Evolutionary conservation across 2,329 filamentous ascomycete genomes (phyloP).

Genomic region (Beauveria scarabaeidicola): DNA sequence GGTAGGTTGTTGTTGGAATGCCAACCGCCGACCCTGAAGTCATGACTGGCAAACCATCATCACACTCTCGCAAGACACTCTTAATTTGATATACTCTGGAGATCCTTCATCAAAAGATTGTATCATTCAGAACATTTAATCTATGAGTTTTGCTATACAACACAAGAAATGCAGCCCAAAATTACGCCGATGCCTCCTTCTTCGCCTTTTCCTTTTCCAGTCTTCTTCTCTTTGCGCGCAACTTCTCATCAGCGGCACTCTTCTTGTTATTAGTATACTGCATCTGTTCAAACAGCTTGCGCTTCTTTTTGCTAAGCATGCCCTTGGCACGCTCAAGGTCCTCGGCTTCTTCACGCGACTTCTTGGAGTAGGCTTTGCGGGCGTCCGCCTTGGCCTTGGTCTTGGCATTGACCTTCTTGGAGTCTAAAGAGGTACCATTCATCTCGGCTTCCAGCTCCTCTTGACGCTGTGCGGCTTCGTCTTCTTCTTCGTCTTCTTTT

Average conservation of each 20-base stretch:
- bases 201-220: conserved; percentile 59
- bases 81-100: not conserved
- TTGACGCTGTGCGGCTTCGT: conserved; percentile 68
- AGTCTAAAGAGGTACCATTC: conserved; percentile 54
- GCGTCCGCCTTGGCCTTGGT: conserved; percentile 61
- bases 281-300: conserved; percentile 97
- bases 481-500: conserved; percentile 38
- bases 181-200: conserved; percentile 29
- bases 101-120: not conserved
- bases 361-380: conserved; percentile 59
- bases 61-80: not conserved
- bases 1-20: not conserved
- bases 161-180: conserved; percentile 3
- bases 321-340: conserved; percentile 90
- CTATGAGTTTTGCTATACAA: conserved; percentile 11
- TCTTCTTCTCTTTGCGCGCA: conserved; percentile 84
- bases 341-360: conserved; percentile 69
- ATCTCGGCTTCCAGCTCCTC: conserved; percentile 89
- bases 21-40: not conserved
- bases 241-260: conserved; percentile 78
- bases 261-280: conserved; percentile 89
- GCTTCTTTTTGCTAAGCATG: conserved; percentile 97
- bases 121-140: conserved; percentile 5
- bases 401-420: conserved; percentile 39
- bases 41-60: too few relatives aligned